Base-by-base conservation (phyloP, 1,284 basidiomycete genomes). In the Cryptococcus amylolentus region DNA sequence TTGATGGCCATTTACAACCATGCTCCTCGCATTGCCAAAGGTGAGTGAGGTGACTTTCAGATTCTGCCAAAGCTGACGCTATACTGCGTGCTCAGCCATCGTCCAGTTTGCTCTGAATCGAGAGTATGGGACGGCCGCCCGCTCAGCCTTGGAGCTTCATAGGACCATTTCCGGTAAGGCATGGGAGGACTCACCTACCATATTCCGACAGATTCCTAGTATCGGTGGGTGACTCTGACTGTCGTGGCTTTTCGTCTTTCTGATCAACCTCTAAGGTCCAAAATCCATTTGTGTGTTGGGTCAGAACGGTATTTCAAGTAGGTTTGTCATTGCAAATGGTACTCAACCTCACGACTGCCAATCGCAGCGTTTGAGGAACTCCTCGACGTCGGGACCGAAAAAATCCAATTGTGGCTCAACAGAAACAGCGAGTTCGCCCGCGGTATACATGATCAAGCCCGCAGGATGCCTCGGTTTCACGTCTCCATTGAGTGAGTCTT, bases 121-220 rank as follows among this genome's bases (percentile, higher is more conserved):
- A 31, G 43, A 58, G 40, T 71, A 65, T 39, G 73, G 73, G 0
- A 50, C 40, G 7, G 65, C 72, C 0, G 27, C 62, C 1, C 52
- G 60, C 8, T 53, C 66, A 1, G 69, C 72, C 1, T 57, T 76
- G 1, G 64, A 71, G 43, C 59, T 77, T 0, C 43, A 67, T 5
- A 69, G 69, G 6, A 61, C 60, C 3, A 53, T 77, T 27, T 59
- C 64, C 28, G 76, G 73, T 7, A 73, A 70, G 52, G 70, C 76
- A 1, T 77, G 76, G 76, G 75, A 74, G 38, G 66, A 76, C 51
- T 60, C 64, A 0, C 45, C 72, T 0, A 57, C 61, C 2, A 54
- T 76, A 9, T 76, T 77, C 50, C 59, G 74, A 2, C 75, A 77
- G 59, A 65, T 77, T 5, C 54, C 66, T 5, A 61, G 57, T 10